phyloP scores from a whole-genome alignment of 108 stramenopile genomes.

The Fistulifera pelliculosa region DNA sequence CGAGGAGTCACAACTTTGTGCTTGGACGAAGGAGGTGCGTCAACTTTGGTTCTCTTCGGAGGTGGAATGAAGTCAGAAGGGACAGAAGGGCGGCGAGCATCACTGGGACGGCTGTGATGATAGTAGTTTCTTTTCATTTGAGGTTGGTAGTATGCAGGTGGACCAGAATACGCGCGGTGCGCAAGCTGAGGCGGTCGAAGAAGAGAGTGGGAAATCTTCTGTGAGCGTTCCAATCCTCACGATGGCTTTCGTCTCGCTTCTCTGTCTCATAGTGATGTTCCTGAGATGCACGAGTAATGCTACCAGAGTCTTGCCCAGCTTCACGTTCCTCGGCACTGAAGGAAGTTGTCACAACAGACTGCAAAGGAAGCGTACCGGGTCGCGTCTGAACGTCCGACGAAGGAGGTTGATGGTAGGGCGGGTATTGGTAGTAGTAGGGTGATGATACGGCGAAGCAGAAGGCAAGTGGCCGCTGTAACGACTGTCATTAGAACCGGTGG shows the following conservation, averaged over 20 bases:
- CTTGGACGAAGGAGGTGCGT: background rate
- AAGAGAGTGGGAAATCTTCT: too few relatives aligned
- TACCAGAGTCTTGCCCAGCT: background rate
- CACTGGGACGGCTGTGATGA: conserved; percentile 4
- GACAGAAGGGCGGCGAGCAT: background rate
- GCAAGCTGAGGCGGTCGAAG: background rate
- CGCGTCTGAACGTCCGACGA: background rate
- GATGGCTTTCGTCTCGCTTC: too few relatives aligned
- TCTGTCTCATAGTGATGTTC: too few relatives aligned
- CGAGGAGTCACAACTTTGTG: too few relatives aligned
- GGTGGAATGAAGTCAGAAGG: conserved; percentile 10
- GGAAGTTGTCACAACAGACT: conserved; percentile 10
- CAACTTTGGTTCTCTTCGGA: conserved; percentile 11
- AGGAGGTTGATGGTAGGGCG: background rate
- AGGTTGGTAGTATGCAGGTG: conserved; percentile 3
- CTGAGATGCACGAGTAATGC: too few relatives aligned
- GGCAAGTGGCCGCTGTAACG: background rate
- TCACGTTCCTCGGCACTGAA: conserved; percentile 11
- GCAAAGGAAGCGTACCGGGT: background rate
- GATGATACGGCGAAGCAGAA: background rate
- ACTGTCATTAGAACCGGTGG: background rate
- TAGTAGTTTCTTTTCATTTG: conserved; percentile 13
- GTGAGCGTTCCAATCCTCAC: too few relatives aligned
- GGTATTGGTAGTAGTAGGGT: background rate
- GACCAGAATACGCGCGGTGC: conserved; percentile 2